phyloP scores from a whole-genome alignment of 2,329 filamentous ascomycete genomes.

The Dactylonectria estremocensis region DNA sequence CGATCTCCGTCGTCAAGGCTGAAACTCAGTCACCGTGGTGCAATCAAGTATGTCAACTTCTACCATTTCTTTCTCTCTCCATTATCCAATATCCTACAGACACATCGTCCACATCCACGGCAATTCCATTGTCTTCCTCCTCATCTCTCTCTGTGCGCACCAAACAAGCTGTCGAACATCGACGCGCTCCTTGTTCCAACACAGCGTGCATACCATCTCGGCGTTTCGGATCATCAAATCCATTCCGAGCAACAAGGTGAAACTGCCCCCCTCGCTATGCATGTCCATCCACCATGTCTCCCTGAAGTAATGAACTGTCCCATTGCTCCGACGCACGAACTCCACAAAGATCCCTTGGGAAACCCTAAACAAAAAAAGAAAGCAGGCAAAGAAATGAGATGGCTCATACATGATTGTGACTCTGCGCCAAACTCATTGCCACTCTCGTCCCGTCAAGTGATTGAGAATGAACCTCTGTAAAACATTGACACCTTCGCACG shows the following conservation, averaged over 20 bases:
- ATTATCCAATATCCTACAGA: slow-evolving; percentile 37
- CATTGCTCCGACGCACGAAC: slow-evolving; percentile 40
- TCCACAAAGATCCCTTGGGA: slow-evolving; percentile 29
- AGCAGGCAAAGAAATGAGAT: slow-evolving; percentile 27
- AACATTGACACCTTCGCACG: slow-evolving; percentile 41
- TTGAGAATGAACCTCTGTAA: slow-evolving; percentile 41
- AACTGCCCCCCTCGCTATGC: slow-evolving; percentile 35
- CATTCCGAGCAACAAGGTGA: slow-evolving; percentile 29
- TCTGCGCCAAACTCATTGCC: slow-evolving; percentile 33
- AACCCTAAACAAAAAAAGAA: slow-evolving; percentile 36
- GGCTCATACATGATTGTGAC: slow-evolving; percentile 33
- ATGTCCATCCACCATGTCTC: slow-evolving; percentile 32
- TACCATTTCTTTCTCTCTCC: slow-evolving; percentile 24
- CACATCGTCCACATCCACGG: slow-evolving; percentile 2
- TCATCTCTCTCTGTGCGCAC: background rate
- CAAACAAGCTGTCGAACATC: slow-evolving; percentile 17
- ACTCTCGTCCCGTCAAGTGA: slow-evolving; percentile 38
- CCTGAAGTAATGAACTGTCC: slow-evolving; percentile 30
- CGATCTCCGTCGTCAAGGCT: background rate
- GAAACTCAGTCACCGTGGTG: background rate
- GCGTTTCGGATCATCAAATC: slow-evolving; percentile 20
- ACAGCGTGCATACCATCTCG: slow-evolving; percentile 17
- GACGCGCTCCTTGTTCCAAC: slow-evolving; percentile 8
- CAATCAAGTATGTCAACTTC: slow-evolving; percentile 1
- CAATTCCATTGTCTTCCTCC: background rate